A percentile compares a stretch with the other conserved stretches of the same genome.
phyloP scores from a whole-genome alignment of 352 stramenopile species.

The Globisporangium solare region DNA sequence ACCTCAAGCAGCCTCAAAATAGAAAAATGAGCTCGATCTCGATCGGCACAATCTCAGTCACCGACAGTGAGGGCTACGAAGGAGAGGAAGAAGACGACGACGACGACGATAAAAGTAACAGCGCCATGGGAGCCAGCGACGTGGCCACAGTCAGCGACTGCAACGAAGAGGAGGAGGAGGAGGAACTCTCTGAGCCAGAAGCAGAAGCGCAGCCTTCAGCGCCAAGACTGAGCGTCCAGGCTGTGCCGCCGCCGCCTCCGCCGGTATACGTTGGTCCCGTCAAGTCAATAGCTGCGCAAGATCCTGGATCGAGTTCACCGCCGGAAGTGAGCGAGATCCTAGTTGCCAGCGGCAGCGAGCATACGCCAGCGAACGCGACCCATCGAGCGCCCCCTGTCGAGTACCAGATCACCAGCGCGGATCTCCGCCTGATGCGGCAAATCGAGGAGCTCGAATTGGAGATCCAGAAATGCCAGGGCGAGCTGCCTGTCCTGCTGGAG shows the following conservation, averaged over 20 bases:
- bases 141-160: constrained; percentile 9
- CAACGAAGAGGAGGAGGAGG: constrained; percentile 24
- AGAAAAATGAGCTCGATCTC: constrained; percentile 26
- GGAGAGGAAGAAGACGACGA: constrained; percentile 10
- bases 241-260: not conserved
- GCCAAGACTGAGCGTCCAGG: not conserved
- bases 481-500: constrained; percentile 41
- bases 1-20: constrained; percentile 13
- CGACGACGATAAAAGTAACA: constrained; percentile 14
- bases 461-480: constrained; percentile 42
- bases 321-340: not conserved
- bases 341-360: not conserved
- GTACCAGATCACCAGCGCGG: constrained; percentile 32
- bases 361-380: not conserved
- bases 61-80: constrained; percentile 17
- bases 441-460: constrained; percentile 39
- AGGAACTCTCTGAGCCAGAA: constrained; percentile 19
- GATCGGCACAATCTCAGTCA: constrained; percentile 26
- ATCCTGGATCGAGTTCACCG: not conserved
- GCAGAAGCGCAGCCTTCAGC: not conserved
- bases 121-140: constrained; percentile 9
- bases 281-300: constrained; percentile 1
- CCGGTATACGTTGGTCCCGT: not conserved
- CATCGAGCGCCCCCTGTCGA: not conserved
- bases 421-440: constrained; percentile 31